Percentiles rank a stretch among this genome's conserved stretches.
phyloP scores from a whole-genome alignment of 176 grass and related monocot genomes.

The Oryza officinalis region DNA sequence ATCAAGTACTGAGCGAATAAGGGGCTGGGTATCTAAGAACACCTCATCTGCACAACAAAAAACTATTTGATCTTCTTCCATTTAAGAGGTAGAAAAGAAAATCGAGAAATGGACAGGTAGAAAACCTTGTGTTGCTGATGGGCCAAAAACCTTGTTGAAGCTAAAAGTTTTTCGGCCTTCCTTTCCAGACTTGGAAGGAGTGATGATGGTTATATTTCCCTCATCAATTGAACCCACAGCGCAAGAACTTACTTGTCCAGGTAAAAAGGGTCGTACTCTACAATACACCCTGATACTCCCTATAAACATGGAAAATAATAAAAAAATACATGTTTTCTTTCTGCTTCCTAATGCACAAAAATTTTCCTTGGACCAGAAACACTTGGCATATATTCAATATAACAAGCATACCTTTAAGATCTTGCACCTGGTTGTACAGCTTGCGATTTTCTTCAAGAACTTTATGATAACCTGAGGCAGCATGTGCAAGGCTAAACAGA shows the following conservation, averaged over 20 bases:
- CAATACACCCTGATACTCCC: slow-evolving; percentile 99
- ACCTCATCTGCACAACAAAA: slow-evolving; percentile 70
- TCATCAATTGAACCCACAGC: slow-evolving; percentile 80
- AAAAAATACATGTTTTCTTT: slow-evolving; percentile 17
- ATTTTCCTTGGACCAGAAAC: neutral
- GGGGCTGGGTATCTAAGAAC: slow-evolving; percentile 94
- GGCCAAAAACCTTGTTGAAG: slow-evolving; percentile 97
- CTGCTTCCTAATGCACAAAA: slow-evolving; percentile 4
- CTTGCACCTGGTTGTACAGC: slow-evolving; percentile 98
- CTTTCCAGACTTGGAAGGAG: slow-evolving; percentile 81
- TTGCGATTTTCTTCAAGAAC: slow-evolving; percentile 99
- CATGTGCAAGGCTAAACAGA: slow-evolving; percentile 79
- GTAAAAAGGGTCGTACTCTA: slow-evolving; percentile 88
- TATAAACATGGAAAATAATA: slow-evolving; percentile 41
- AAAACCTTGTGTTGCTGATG: slow-evolving; percentile 90
- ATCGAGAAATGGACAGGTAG: neutral
- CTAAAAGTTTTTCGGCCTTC: slow-evolving; percentile 72
- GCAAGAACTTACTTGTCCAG: slow-evolving; percentile 77
- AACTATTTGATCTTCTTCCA: slow-evolving; percentile 28
- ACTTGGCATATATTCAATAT: neutral
- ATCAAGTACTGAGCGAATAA: slow-evolving; percentile 96
- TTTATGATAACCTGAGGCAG: slow-evolving; percentile 90
- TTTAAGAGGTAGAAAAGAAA: neutral
- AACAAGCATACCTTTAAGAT: slow-evolving; percentile 83
- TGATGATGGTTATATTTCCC: slow-evolving; percentile 78